These are phyloP conservation scores for Didymellaceae sp. DNA, from an alignment of 2,329 filamentous ascomycete species.

Conservation along the genomic window DNA sequence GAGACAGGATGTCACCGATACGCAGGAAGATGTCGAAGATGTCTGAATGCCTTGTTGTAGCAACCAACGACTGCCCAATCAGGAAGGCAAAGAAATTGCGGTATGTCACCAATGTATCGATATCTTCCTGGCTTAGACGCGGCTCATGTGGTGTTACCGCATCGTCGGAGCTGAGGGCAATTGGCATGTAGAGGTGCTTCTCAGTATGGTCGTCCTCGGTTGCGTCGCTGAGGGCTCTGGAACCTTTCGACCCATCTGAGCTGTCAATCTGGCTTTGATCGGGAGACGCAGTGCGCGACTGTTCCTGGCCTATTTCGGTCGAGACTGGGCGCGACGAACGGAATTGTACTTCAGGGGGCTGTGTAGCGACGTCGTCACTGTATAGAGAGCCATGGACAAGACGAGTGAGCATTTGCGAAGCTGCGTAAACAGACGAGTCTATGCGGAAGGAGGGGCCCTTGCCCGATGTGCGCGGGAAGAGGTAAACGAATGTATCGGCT, in stretches of 20 bases:
- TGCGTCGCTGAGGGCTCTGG: conserved; percentile 55
- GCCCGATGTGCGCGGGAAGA: conserved; percentile 64
- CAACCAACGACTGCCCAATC: conserved; percentile 66
- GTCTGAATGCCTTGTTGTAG: conserved; percentile 60
- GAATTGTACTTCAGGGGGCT: conserved; percentile 29
- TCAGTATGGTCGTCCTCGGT: conserved; percentile 57
- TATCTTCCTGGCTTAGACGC: conserved; percentile 55
- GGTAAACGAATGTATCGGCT: conserved; percentile 68
- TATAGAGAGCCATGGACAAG: conserved; percentile 63
- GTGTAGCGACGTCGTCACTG: conserved; percentile 37
- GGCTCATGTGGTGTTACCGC: conserved; percentile 41
- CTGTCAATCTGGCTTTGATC: conserved; percentile 43
- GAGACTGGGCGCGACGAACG: conserved; percentile 32
- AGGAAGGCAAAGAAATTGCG: conserved; percentile 71
- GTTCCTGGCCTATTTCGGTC: conserved; percentile 29
- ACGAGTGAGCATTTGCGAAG: conserved; percentile 62
- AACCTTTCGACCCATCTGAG: conserved; percentile 57
- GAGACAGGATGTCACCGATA: conserved; percentile 62
- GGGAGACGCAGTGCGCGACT: conserved; percentile 43
- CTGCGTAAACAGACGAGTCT: conserved; percentile 64
- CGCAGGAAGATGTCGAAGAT: conserved; percentile 68
- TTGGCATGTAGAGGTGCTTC: conserved; percentile 65
- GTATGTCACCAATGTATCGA: conserved; percentile 64
- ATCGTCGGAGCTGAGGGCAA: conserved; percentile 61
- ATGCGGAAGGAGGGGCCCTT: conserved; percentile 67